Evolutionary conservation across 345 rosid genomes (phyloP).

Genomic region (Brassica incana): DNA sequence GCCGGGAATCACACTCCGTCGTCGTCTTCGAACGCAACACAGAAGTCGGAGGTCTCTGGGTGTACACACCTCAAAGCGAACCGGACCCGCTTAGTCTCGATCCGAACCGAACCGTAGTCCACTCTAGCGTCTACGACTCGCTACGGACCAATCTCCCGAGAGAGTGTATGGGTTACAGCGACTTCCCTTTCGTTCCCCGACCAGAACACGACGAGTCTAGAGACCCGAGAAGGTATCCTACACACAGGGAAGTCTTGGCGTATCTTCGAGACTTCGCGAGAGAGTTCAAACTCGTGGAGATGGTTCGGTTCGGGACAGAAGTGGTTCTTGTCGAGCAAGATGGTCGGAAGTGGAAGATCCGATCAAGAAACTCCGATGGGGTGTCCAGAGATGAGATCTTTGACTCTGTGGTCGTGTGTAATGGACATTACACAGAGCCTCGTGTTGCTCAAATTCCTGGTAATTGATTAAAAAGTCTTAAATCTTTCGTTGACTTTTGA

Average conservation of each 20-base stretch:
- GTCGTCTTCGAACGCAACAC: slow-evolving; percentile 63
- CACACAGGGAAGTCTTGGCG: slow-evolving; percentile 65
- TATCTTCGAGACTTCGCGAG: slow-evolving; percentile 64
- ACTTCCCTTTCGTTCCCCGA: slow-evolving; percentile 64
- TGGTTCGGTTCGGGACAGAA: slow-evolving; percentile 68
- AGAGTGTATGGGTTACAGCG: slow-evolving; percentile 81
- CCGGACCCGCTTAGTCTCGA: slow-evolving; percentile 69
- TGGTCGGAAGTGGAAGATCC: slow-evolving; percentile 57
- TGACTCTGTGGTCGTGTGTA: slow-evolving; percentile 75
- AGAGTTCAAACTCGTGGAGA: slow-evolving; percentile 60
- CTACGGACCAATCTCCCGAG: slow-evolving; percentile 89
- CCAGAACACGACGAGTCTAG: slow-evolving; percentile 24
- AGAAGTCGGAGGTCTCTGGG: slow-evolving; percentile 82
- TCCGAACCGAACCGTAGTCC: slow-evolving; percentile 57
- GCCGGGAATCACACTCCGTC: slow-evolving; percentile 65
- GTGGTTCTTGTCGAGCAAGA: slow-evolving; percentile 39
- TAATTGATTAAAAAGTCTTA: slow-evolving; percentile 6
- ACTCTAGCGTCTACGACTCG: slow-evolving; percentile 73
- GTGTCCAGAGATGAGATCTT: slow-evolving; percentile 43
- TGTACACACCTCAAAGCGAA: slow-evolving; percentile 60
- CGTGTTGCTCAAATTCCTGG: slow-evolving; percentile 67
- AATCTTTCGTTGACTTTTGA: not conserved
- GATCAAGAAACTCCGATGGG: slow-evolving; percentile 34
- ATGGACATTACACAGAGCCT: slow-evolving; percentile 72
- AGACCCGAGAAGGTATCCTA: slow-evolving; percentile 77